Evolutionary conservation across 2,329 filamentous ascomycete genomes (phyloP).

Genomic region (Apiospora rasikravindrae): DNA sequence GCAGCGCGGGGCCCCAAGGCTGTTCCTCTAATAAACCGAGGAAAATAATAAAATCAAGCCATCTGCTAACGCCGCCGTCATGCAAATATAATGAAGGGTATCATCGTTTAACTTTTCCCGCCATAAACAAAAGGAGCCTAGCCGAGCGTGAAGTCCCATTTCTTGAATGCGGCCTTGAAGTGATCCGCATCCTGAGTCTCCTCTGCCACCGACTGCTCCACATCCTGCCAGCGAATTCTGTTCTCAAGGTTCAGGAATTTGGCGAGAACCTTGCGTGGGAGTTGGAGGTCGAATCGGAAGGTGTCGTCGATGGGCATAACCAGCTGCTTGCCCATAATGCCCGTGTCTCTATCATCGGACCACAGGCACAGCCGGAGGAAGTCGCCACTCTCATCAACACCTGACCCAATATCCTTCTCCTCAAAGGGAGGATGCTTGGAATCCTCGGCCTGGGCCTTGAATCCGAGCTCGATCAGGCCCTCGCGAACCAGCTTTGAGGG

Average conservation of each 20-base stretch:
- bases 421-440: conserved; percentile 58
- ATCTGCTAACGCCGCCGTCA: conserved; percentile 16
- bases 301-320: conserved; percentile 75
- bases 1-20: not conserved
- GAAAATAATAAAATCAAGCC: not conserved
- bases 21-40: not conserved
- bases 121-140: conserved; percentile 25
- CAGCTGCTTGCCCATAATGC: conserved; percentile 69
- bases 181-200: conserved; percentile 78
- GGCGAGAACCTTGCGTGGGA: conserved; percentile 83
- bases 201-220: conserved; percentile 75
- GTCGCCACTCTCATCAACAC: conserved; percentile 60
- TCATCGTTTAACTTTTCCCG: conserved; percentile 29
- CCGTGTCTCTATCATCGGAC: conserved; percentile 60
- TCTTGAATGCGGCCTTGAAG: conserved; percentile 82
- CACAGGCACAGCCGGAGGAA: conserved; percentile 87
- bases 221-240: conserved; percentile 85
- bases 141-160: conserved; percentile 79
- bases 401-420: conserved; percentile 54
- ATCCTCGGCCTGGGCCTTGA: conserved; percentile 88
- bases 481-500: conserved; percentile 69
- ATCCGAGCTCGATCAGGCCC: conserved; percentile 84
- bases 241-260: conserved; percentile 83
- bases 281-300: conserved; percentile 87
- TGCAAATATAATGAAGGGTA: conserved; percentile 32